Evolutionary conservation across 225 moss, liverwort and hornwort species (phyloP), one percentile per base, ranked within the genome.

Genomic region (Bryum argenteum): DNA sequence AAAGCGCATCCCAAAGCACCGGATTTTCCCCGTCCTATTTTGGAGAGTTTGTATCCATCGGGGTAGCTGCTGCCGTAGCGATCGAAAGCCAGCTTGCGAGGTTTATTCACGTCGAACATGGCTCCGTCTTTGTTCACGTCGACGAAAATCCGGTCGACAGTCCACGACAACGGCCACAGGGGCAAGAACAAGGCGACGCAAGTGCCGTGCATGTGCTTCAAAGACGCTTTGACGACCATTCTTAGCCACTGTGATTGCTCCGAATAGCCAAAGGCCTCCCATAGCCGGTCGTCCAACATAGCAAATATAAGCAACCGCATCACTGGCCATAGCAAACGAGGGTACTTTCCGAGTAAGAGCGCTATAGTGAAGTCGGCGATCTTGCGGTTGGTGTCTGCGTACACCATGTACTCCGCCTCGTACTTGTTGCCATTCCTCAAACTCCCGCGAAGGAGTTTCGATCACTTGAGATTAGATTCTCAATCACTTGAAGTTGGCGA

Each of bases 201-300:
- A 16, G 43, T 78, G 15, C 83, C 69, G 9, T 42, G 28, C 0
- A 72, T 3, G 40, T 78, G 65, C 16, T 57, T 75, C 9, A 77
- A 59, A 22, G 47, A 7, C 19, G 45, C 20, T 37, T 33, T 69
- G 6, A 42, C 58, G 4, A 78, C 26, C 20, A 14, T 52, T 38
- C 40, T 61, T 11, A 77, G 63, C 75, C 83, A 80, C 44, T 57
- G 58, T 0, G 83, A 69, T 53, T 73, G 78, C 51, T 65, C 10
- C 2, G 78, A 75, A 47, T 61, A 87, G 19, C 83, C 78, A 7
- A 80, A 71, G 2, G 75, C 83, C 53, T 63, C 67, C 64, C 66
- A 59, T 15, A 87, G 52, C 40, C 61, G 54, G 21, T 87, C 83
- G 59, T 87, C 80, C 20, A 83, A 80, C 66, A 87, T 66, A 52